These are phyloP conservation scores for Agaricus blazei DNA, from an alignment of 768 basidiomycete species.

Conservation along the genomic window DNA sequence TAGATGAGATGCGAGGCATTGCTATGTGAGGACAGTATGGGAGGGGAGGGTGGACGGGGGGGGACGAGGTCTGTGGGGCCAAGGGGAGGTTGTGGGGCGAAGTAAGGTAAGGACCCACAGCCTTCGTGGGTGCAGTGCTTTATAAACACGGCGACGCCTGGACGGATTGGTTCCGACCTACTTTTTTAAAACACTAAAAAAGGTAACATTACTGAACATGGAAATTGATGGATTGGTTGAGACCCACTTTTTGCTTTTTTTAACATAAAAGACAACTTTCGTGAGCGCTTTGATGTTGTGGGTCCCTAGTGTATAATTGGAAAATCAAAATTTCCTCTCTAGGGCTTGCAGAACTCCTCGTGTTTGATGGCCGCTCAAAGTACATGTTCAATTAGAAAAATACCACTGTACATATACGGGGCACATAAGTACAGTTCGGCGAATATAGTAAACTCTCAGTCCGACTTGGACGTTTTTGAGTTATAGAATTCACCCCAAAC, in stretches of 20 bases:
- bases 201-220: conserved; percentile 3
- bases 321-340: background rate
- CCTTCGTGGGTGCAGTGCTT: background rate
- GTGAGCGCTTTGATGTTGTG: background rate
- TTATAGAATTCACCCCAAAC: conserved; percentile 7
- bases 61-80: background rate
- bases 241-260: conserved; percentile 5
- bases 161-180: conserved; percentile 3
- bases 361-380: too few relatives aligned
- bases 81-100: background rate
- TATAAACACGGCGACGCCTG: background rate
- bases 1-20: background rate
- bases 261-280: background rate
- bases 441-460: background rate
- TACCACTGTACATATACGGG: background rate
- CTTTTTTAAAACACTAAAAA: background rate
- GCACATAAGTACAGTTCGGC: too few relatives aligned
- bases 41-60: background rate
- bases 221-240: conserved; percentile 4
- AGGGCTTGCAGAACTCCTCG: too few relatives aligned
- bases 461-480: background rate
- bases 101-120: background rate
- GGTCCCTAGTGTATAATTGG: background rate
- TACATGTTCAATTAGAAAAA: background rate
- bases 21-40: background rate